Conservation (phyloP, 441 rosid genomes). For the Kokia cookei region DNA sequence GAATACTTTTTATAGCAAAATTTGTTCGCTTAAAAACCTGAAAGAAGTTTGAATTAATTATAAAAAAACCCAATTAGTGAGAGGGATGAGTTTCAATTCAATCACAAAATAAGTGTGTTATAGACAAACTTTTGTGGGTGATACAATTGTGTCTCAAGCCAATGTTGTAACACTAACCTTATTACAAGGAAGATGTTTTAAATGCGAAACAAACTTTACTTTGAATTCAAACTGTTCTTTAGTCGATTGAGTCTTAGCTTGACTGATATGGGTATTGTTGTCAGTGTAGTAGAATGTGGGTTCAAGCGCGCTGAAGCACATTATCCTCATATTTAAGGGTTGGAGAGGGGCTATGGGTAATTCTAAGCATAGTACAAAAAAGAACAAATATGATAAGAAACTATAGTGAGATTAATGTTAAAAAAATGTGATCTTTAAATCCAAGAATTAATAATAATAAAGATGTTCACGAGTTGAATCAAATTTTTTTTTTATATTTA, state of each 20-base stretch:
- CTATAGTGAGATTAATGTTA: too few relatives aligned
- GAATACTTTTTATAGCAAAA: background rate
- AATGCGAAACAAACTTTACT: background rate
- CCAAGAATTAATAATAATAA: too few relatives aligned
- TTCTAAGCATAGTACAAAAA: too few relatives aligned
- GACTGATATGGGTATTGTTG: too few relatives aligned
- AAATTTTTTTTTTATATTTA: too few relatives aligned
- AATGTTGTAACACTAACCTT: background rate
- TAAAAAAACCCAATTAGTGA: background rate
- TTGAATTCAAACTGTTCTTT: background rate
- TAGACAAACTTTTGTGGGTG: too few relatives aligned
- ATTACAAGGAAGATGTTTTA: background rate
- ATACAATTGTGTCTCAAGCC: background rate
- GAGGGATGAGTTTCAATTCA: background rate
- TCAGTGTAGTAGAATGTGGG: rapidly evolving
- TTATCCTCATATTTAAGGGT: too few relatives aligned
- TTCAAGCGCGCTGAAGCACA: too few relatives aligned
- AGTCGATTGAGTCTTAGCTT: rapidly evolving
- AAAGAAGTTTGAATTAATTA: background rate
- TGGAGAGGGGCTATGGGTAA: too few relatives aligned
- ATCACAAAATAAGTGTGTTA: background rate
- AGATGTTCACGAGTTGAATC: too few relatives aligned
- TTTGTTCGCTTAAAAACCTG: background rate
- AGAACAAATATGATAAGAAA: too few relatives aligned
- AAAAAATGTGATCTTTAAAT: too few relatives aligned